phyloP scores from a whole-genome alignment of 495 filamentous ascomycete genomes.

The Penicillium alfredii region DNA sequence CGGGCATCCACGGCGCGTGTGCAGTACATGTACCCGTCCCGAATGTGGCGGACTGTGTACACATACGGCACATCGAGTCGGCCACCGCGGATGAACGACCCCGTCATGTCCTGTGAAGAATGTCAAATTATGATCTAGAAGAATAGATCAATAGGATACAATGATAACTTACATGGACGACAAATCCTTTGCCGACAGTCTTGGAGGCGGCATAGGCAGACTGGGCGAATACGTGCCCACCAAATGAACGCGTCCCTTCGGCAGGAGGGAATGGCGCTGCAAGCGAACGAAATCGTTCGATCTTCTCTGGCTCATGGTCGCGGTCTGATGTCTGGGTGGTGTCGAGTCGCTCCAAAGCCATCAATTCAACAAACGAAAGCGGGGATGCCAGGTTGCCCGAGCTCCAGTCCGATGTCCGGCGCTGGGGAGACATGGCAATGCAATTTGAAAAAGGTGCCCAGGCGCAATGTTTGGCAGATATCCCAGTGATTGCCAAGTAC shows the following conservation, averaged over 20 bases:
- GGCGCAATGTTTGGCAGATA: too few species aligned
- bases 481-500: too few species aligned
- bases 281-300: conserved; percentile 31
- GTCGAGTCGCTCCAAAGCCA: conserved; percentile 30
- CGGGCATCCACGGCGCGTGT: conserved; percentile 54
- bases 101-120: conserved; percentile 52
- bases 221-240: conserved; percentile 66
- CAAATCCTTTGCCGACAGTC: conserved; percentile 45
- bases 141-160: not conserved
- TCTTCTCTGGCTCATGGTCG: conserved; percentile 19
- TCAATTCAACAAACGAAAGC: conserved; percentile 27
- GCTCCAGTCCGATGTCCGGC: conserved; percentile 4
- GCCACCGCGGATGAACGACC: conserved; percentile 59
- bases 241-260: conserved; percentile 40
- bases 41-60: conserved; percentile 50
- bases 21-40: conserved; percentile 51
- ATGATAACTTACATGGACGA: conserved; percentile 52
- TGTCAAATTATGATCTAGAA: not conserved
- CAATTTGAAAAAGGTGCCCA: too few species aligned
- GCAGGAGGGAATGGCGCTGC: conserved; percentile 29
- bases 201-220: conserved; percentile 55
- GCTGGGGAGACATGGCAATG: conserved; percentile 10
- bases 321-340: conserved; percentile 4
- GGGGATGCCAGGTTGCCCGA: conserved; percentile 13
- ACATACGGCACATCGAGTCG: conserved; percentile 50